phyloP scores from a whole-genome alignment of 2,329 filamentous ascomycete genomes.

The Fusarium foetens region DNA sequence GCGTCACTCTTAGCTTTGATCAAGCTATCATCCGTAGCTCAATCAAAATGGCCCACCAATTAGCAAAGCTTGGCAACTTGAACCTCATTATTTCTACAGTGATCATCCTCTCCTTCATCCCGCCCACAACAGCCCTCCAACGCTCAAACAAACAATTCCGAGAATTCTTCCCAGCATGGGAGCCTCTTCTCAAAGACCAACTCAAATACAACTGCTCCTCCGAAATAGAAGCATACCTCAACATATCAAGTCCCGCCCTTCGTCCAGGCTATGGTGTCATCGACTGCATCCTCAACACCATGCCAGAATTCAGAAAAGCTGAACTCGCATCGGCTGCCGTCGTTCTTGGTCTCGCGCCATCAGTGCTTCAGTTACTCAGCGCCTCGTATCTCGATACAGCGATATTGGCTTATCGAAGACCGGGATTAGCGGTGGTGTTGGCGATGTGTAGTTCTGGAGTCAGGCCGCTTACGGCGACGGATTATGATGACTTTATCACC shows the following conservation, averaged over 20 bases:
- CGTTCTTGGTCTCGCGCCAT: conserved; percentile 35
- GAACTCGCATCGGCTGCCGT: conserved; percentile 38
- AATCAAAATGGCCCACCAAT: neutral
- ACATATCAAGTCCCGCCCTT: neutral
- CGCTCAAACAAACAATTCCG: conserved; percentile 26
- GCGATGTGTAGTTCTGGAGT: conserved; percentile 28
- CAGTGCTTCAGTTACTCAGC: conserved; percentile 30
- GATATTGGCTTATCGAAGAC: conserved; percentile 30
- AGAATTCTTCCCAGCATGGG: conserved; percentile 36
- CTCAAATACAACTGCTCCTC: conserved; percentile 1
- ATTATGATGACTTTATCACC: conserved; percentile 8
- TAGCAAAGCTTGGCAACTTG: neutral
- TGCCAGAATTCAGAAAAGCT: conserved; percentile 40
- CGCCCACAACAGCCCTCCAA: neutral
- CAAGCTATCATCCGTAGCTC: too few relatives aligned
- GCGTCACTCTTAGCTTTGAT: rapidly evolving
- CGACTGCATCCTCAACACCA: conserved; percentile 29
- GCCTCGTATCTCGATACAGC: conserved; percentile 36
- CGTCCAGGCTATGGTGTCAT: conserved; percentile 23
- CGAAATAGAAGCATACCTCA: neutral
- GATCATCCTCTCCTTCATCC: neutral
- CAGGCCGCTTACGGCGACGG: conserved; percentile 5
- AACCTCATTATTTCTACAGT: neutral
- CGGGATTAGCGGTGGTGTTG: conserved; percentile 32
- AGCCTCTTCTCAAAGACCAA: neutral